Evolutionary conservation across 139 green algal species (phyloP).

Genomic region (Pedinophyceae sp.): DNA sequence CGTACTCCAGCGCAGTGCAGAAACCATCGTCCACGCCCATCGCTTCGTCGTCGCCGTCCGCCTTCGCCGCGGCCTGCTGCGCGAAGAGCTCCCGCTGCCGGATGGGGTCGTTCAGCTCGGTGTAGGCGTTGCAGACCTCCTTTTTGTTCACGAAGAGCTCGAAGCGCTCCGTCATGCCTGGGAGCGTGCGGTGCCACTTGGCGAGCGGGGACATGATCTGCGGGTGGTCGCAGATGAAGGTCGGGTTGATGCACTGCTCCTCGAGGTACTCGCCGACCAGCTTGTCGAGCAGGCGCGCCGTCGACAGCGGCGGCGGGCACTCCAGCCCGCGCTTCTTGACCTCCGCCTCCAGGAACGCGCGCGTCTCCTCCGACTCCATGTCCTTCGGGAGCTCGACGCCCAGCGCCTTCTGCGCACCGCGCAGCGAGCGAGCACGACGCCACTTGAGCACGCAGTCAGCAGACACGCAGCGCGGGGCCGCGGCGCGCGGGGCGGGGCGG

Average conservation of each 20-base stretch:
- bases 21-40: constrained; percentile 96
- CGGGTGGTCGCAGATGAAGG: constrained; percentile 98
- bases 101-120: constrained; percentile 98
- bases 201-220: constrained; percentile 97
- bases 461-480: no score
- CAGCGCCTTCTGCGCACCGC: constrained; percentile 63
- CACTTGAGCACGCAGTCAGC: constrained; percentile 5
- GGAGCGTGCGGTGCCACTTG: constrained; percentile 79
- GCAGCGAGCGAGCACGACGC: constrained; percentile 7
- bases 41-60: constrained; percentile 87
- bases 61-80: constrained; percentile 52
- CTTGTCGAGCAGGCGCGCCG: constrained; percentile 90
- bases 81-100: constrained; percentile 82
- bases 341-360: constrained; percentile 38
- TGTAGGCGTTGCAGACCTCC: constrained; percentile 98
- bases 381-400: constrained; percentile 48
- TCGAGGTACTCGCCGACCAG: constrained; percentile 97
- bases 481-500: no score
- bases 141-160: constrained; percentile 97
- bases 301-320: constrained; percentile 72
- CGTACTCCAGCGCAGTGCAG: constrained; percentile 92
- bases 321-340: constrained; percentile 46
- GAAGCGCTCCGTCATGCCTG: constrained; percentile 92
- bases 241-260: constrained; percentile 79
- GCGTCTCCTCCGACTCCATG: constrained; percentile 50